Conservation (phyloP, 2,329 filamentous ascomycete species). For the Periconia digitata region DNA sequence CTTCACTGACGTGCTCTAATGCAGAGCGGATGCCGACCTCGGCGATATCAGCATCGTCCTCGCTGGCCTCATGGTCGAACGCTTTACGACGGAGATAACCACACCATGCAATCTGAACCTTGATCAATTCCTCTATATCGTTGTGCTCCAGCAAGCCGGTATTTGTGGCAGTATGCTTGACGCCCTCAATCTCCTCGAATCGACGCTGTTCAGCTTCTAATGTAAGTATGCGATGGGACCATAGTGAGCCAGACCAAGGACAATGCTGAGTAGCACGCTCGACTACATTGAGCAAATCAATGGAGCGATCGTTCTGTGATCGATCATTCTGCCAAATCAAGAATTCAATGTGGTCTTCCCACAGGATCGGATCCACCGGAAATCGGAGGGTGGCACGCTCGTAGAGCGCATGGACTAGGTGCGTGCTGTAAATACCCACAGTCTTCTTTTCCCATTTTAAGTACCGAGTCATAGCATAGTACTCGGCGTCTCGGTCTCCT, state of each 20-base stretch:
- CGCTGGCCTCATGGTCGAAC: slow-evolving; percentile 67
- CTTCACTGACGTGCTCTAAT: slow-evolving; percentile 77
- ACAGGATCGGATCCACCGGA: slow-evolving; percentile 71
- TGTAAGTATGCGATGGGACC: slow-evolving; percentile 84
- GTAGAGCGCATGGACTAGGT: slow-evolving; percentile 66
- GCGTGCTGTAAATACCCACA: slow-evolving; percentile 55
- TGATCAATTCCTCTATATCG: slow-evolving; percentile 83
- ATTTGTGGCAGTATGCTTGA: slow-evolving; percentile 90
- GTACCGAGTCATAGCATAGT: slow-evolving; percentile 64
- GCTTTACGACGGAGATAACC: slow-evolving; percentile 86
- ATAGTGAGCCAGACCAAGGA: slow-evolving; percentile 87
- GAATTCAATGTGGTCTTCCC: slow-evolving; percentile 83
- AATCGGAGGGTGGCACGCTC: slow-evolving; percentile 76
- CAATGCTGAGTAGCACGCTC: slow-evolving; percentile 86
- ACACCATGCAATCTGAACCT: slow-evolving; percentile 93
- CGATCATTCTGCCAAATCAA: slow-evolving; percentile 55
- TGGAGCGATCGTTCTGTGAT: slow-evolving; percentile 39
- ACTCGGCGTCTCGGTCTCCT: slow-evolving; percentile 60
- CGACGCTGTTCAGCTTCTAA: slow-evolving; percentile 76
- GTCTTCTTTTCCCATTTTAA: slow-evolving; percentile 80
- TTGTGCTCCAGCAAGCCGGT: slow-evolving; percentile 81
- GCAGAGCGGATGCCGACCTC: slow-evolving; percentile 86
- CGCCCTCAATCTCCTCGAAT: slow-evolving; percentile 79
- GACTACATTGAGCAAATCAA: slow-evolving; percentile 67
- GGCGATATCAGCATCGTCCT: slow-evolving; percentile 79